Evolutionary conservation across 306 rosid genomes (phyloP), one percentile per base, ranked within the genome.

Genomic region (Inga leiocalycina): DNA sequence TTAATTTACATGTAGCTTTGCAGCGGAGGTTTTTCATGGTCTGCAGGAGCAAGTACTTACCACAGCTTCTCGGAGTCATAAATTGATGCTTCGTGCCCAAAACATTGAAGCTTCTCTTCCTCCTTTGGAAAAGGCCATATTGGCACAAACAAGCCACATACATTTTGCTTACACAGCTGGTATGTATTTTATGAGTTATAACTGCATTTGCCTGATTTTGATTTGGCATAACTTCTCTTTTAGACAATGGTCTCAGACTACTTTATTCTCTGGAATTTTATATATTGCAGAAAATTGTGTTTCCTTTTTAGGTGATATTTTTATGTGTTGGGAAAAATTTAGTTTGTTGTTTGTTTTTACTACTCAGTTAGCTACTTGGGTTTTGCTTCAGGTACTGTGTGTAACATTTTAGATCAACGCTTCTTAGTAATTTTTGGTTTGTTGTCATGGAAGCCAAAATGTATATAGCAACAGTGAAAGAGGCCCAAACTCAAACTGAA

Each of bases 161-260:
- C 99, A 96, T 87, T 90, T 96, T 86, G 99, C 99, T 78, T 96
- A 96, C 89, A 96, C 98, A 61, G 84, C 94, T 66, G 97, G 99
- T 95, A 93, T 76, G 86, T 65, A 74, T 83, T 37, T 14, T 48
- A 46, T 10, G 46, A 74, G 13, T 73, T 48, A 48, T 74, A 43
- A 74, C 46, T 34, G 32, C 64, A 74, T 30, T 74, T 30, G 65
- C 78, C 78, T 52, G 65, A 51, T 51, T 17, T 34, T 17, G 46
- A 74, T 52, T 17, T 32, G 59, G 30, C 64, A 74, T 74, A 34
- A n/a, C 46, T 52, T 51, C 46, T 51, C 84, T 82, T 79, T 56
- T 84, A 83, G 72, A 74, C 75, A 76, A 52, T 71, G 59, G 68
- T 75, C 57, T 52, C 69, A 8, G 54, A 35, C 80, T 70, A 43